Conservation (phyloP, 345 rosid species). For the Populus tremula region DNA sequence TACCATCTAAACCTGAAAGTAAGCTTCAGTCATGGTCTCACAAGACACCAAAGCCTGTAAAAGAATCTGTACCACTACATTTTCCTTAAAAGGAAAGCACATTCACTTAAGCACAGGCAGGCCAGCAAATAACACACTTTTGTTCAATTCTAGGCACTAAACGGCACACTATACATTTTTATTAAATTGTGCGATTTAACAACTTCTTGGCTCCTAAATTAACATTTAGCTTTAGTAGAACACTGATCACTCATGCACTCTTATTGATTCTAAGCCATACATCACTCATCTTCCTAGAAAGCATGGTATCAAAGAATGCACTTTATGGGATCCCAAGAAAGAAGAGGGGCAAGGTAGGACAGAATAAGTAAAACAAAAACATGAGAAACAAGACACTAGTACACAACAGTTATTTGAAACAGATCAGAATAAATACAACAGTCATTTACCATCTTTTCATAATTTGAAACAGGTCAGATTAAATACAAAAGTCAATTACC, state of each 20-base stretch:
- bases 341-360: neutral
- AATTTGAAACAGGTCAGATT: neutral
- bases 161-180: neutral
- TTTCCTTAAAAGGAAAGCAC: neutral
- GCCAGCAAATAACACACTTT: neutral
- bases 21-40: neutral
- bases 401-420: neutral
- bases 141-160: neutral
- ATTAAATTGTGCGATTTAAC: neutral
- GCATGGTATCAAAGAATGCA: too few species aligned
- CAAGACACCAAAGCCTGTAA: neutral
- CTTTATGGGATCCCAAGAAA: neutral
- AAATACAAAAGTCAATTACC: constrained; percentile 36
- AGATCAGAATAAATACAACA: neutral
- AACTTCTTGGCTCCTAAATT: neutral
- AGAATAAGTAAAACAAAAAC: neutral
- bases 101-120: neutral
- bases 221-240: neutral
- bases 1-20: neutral
- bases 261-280: neutral
- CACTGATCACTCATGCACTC: neutral
- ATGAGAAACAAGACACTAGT: neutral
- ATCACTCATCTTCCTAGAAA: too few species aligned
- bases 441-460: neutral
- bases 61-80: neutral